A percentile compares a stretch with the other conserved stretches of the same genome.
Conservation (phyloP, 2,329 filamentous ascomycete genomes). For the Epichloe gansuensis region DNA sequence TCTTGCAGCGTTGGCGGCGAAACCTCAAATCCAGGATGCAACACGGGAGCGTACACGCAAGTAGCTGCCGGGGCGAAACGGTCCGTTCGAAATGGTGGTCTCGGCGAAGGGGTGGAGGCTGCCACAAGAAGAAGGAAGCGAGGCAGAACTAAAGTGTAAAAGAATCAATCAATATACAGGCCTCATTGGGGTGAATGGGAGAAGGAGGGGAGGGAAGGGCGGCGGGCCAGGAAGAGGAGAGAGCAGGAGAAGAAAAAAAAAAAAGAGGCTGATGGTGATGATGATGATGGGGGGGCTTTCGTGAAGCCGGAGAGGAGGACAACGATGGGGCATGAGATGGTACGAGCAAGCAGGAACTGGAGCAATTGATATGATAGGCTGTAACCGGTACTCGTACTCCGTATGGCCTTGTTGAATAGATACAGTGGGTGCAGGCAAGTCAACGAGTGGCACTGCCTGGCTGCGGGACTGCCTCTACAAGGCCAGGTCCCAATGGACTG, state of each 20-base stretch:
- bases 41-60: not conserved
- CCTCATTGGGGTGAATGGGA: slow-evolving; percentile 17
- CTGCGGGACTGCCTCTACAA: not conserved
- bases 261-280: slow-evolving; percentile 13
- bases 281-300: slow-evolving; percentile 9
- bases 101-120: not conserved
- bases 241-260: slow-evolving; percentile 12
- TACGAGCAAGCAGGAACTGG: slow-evolving; percentile 1
- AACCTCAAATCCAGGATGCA: not conserved
- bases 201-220: slow-evolving; percentile 6
- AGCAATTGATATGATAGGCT: not conserved
- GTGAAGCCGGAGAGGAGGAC: slow-evolving; percentile 1
- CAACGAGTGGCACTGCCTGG: not conserved
- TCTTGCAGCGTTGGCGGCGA: not conserved
- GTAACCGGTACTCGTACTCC: too few relatives aligned
- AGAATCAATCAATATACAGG: slow-evolving; percentile 27
- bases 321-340: not conserved
- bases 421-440: not conserved
- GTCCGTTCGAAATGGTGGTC: slow-evolving; percentile 1
- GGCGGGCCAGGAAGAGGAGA: slow-evolving; percentile 6
- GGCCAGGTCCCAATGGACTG: not conserved
- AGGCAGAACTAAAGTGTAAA: slow-evolving; percentile 18
- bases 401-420: too few relatives aligned
- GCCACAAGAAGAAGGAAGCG: slow-evolving; percentile 6
- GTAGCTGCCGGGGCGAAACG: slow-evolving; percentile 1